These are phyloP conservation scores for Gnomoniopsis smithogilvyi DNA, from an alignment of 2,329 filamentous ascomycete species.

Conservation along the genomic window DNA sequence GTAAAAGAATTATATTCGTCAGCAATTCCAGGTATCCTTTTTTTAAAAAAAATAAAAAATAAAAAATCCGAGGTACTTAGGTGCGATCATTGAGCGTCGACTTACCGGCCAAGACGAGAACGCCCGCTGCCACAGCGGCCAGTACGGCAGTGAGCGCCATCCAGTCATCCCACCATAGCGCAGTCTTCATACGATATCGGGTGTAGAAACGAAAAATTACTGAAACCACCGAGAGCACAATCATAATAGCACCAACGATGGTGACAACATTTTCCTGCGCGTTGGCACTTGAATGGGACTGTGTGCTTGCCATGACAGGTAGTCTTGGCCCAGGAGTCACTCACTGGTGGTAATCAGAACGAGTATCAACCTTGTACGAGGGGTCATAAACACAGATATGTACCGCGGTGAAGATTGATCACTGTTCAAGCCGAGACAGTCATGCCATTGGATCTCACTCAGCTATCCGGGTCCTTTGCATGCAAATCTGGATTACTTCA, in stretches of 20 bases:
- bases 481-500: too few relatives aligned
- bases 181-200: not conserved
- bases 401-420: too few relatives aligned
- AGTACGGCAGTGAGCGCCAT: slow-evolving; percentile 1
- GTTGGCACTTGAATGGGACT: not conserved
- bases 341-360: not conserved
- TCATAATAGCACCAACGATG: slow-evolving; percentile 5
- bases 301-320: not conserved
- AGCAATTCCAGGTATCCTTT: not conserved
- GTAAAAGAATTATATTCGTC: not conserved
- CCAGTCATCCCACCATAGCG: slow-evolving; percentile 11
- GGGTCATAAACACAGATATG: too few relatives aligned
- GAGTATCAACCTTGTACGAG: too few relatives aligned
- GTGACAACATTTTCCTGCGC: not conserved
- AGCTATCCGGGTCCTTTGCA: too few relatives aligned
- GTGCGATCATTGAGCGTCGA: not conserved
- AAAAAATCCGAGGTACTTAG: not conserved
- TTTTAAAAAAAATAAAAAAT: not conserved
- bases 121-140: not conserved
- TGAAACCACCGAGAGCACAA: not conserved
- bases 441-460: too few relatives aligned
- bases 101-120: slow-evolving; percentile 11
- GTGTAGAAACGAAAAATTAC: slow-evolving; percentile 6
- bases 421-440: too few relatives aligned
- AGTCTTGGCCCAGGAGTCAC: not conserved